phyloP scores from a whole-genome alignment of 352 stramenopile species.

The Plasmopara halstedii region DNA sequence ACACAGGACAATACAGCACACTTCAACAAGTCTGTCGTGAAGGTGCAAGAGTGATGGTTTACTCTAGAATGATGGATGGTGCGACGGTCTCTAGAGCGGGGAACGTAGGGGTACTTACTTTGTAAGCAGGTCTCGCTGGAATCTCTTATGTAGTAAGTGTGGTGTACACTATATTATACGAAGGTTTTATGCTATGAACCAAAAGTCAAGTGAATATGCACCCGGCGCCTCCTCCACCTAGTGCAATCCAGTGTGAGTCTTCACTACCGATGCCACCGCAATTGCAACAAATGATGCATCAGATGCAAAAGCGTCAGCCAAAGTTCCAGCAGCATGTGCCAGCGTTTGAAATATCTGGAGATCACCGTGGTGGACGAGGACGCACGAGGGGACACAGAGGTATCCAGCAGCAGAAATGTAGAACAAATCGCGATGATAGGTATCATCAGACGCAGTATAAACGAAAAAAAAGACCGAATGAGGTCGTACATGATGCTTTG shows the following conservation, averaged over 20 bases:
- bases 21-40: slow-evolving; percentile 15
- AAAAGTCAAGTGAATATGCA: slow-evolving; percentile 4
- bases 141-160: slow-evolving; percentile 1
- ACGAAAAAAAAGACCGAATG: slow-evolving; percentile 35
- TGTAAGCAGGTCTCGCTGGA: not conserved
- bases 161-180: not conserved
- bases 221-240: slow-evolving; percentile 15
- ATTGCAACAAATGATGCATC: slow-evolving; percentile 44
- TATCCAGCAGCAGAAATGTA: slow-evolving; percentile 19
- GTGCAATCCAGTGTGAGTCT: not conserved
- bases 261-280: slow-evolving; percentile 33
- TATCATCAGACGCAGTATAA: slow-evolving; percentile 23
- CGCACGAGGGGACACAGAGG: slow-evolving; percentile 10
- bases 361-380: slow-evolving; percentile 14
- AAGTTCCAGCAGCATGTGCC: slow-evolving; percentile 26
- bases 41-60: slow-evolving; percentile 5
- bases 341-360: slow-evolving; percentile 3
- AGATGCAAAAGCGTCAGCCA: slow-evolving; percentile 39
- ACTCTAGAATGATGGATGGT: not conserved
- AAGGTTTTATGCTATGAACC: not conserved
- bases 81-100: slow-evolving; percentile 3
- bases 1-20: not conserved
- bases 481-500: slow-evolving; percentile 32
- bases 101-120: slow-evolving; percentile 9
- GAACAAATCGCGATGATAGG: slow-evolving; percentile 10